Conservation (phyloP, 2,329 filamentous ascomycete genomes). For the Stylonectria norvegica region DNA sequence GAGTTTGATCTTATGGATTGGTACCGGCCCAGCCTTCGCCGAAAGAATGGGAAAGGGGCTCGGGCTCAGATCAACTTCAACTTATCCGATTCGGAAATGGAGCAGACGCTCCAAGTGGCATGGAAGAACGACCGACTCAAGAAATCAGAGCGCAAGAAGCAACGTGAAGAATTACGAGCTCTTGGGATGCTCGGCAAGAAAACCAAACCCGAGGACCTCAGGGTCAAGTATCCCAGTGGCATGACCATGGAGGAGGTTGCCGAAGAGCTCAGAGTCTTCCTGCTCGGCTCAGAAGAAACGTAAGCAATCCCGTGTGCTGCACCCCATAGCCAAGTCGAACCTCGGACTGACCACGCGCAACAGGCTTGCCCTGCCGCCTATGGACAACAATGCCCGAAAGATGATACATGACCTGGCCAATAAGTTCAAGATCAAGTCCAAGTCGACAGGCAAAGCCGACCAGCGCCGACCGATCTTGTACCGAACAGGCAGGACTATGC, state of each 20-base stretch:
- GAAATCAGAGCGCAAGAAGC: slow-evolving; percentile 67
- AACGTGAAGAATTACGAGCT: slow-evolving; percentile 65
- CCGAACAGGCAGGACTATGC: slow-evolving; percentile 65
- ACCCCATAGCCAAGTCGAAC: background rate
- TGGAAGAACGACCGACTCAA: slow-evolving; percentile 67
- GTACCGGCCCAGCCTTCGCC: slow-evolving; percentile 62
- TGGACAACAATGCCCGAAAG: slow-evolving; percentile 75
- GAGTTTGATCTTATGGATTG: slow-evolving; percentile 81
- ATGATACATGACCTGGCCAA: slow-evolving; percentile 75
- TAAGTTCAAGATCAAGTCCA: slow-evolving; percentile 74
- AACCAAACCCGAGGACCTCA: slow-evolving; percentile 55
- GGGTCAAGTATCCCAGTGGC: slow-evolving; percentile 68
- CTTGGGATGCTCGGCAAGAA: slow-evolving; percentile 63
- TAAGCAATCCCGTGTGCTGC: slow-evolving; percentile 37
- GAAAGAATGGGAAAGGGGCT: slow-evolving; percentile 60
- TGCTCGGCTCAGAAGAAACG: slow-evolving; percentile 61
- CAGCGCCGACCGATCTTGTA: slow-evolving; percentile 73
- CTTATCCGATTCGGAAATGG: slow-evolving; percentile 64
- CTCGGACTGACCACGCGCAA: slow-evolving; percentile 7
- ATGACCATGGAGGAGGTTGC: slow-evolving; percentile 69
- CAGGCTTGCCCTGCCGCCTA: slow-evolving; percentile 75
- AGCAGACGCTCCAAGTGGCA: slow-evolving; percentile 53
- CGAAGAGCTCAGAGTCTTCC: slow-evolving; percentile 68
- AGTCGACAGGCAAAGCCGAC: slow-evolving; percentile 71
- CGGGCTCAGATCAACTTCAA: slow-evolving; percentile 51